Base-by-base conservation (phyloP, 257 asterid species). In the Lantana camara region DNA sequence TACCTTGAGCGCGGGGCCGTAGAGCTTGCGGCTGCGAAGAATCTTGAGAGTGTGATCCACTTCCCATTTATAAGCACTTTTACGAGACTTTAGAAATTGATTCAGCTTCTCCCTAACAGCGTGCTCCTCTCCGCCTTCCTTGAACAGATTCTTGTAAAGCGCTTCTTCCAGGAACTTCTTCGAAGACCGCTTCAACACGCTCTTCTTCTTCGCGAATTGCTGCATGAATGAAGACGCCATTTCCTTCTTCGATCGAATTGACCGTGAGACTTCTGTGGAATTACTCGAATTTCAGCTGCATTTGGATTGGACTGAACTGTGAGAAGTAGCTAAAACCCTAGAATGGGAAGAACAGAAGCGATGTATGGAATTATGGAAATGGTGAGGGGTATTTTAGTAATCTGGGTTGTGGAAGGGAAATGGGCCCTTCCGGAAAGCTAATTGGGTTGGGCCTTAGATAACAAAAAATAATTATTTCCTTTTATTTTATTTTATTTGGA, bases 41-140 rank as follows among this genome's bases (percentile, higher is more conserved):
- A 81, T 67, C 77, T 86, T 85, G 71, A 94, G 75, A 21, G 95
- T 68, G 69, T 81, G 85, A 7, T 85, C 96, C 10, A 85, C 95
- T 73, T 94, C 99, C 99, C 97, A 94, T 82, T 94, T 94, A 53
- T 67, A 94, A 27, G 90, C 96, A 41, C 83, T 81, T 69, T 94
- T 90, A 34, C 59, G 84, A 8, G 92, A 81, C 63, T 83, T 78
- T 63, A 86, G 59, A 67, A 90, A 94, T 12, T 75, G 75, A 68
- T 90, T 94, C 72, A 88, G 65, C 60, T 88, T 79, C 71, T 47
- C 72, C 63, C 85, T 78, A 0, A 88, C 95, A 1, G 14, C 60
- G 24, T 66, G 72, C 63, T 88, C 96, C 55, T 84, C 84, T 5
- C 97, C 81, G 24, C 96, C 97, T 27, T 80, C 81, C 68, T 82